Base-by-base conservation (phyloP, 768 basidiomycete genomes). In the Lactarius pseudohatsudake region DNA sequence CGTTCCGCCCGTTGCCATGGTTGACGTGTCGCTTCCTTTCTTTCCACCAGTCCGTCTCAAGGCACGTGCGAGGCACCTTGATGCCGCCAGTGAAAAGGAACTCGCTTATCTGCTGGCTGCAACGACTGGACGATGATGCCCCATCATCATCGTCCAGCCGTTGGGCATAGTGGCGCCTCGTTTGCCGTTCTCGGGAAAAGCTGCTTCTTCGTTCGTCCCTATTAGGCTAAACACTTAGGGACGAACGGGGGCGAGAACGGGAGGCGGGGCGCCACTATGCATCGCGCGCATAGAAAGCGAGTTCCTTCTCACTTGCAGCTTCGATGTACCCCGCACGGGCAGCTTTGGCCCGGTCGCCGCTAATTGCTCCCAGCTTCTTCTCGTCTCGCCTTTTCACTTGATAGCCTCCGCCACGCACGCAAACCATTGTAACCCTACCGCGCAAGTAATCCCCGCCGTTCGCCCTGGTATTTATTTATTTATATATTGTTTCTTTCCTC, bases 81-180 rank as follows among this genome's bases (percentile, higher is more conserved):
- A 90, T 59, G 92, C 92, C 41, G 91, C 91, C 10, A 87, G 86
- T 75, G 93, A 97, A 78, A 90, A 86, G 73, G 96, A 96, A 69
- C 81, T 98, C 69, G 91, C 88, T 3, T 75, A 80, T 56, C 83
- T 96, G 64, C 80, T 96, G 40, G 78, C 80, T 0, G 74, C 74
- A 28, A 77, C 72, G 59, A 70, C 73, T 63, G 76, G 69, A 75
- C 50, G 60, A 11, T 66, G 65, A 57, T 34, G n/a, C 5, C 26
- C 10, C 1, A n/a, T 20, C 26, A 34, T 57, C 54, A 64, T 56
- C 60, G 57, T 10, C 59, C 15, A 57, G 50, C 15, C 26, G 45
- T 56, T 8, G 30, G 22, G 3, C 55, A 11, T 0, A 6, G 16
- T 36, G 22, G n/a, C 43, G 43, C 28, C 43, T 57, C 26, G 45